A percentile compares a stretch with the other conserved stretches of the same genome.
Conservation (phyloP, 352 stramenopile species). For the Pythium inflatum region DNA sequence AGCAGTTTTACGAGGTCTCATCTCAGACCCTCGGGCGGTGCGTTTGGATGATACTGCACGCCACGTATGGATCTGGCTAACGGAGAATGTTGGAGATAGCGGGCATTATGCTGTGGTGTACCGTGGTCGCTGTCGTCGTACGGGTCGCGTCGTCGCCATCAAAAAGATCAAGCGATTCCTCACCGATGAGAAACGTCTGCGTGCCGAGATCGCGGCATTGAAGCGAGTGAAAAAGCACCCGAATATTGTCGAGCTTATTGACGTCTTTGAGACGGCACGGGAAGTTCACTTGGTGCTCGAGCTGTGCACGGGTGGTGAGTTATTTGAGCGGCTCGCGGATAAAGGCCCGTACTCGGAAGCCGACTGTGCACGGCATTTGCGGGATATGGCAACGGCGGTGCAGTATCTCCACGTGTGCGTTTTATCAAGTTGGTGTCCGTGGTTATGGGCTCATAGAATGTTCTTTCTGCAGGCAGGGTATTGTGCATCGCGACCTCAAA, state of each 20-base stretch:
- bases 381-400: slow-evolving; percentile 69
- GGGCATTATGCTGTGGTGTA: slow-evolving; percentile 76
- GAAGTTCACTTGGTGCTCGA: slow-evolving; percentile 83
- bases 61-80: not conserved
- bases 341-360: slow-evolving; percentile 84
- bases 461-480: slow-evolving; percentile 50
- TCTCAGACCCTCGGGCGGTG: slow-evolving; percentile 55
- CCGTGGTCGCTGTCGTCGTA: slow-evolving; percentile 55
- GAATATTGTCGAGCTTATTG: slow-evolving; percentile 80
- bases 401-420: slow-evolving; percentile 74
- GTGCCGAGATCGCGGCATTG: slow-evolving; percentile 67
- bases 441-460: not conserved
- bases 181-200: slow-evolving; percentile 68
- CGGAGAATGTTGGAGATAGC: slow-evolving; percentile 37
- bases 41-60: not conserved
- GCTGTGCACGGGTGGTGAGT: slow-evolving; percentile 79
- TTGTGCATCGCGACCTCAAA: slow-evolving; percentile 84
- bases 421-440: too few species aligned
- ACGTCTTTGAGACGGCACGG: slow-evolving; percentile 79
- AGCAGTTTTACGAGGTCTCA: slow-evolving; percentile 65
- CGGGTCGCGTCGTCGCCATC: slow-evolving; percentile 61
- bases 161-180: slow-evolving; percentile 87
- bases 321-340: slow-evolving; percentile 81
- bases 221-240: slow-evolving; percentile 61
- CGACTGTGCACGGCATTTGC: slow-evolving; percentile 75